These are phyloP conservation scores for Setaria italica DNA, from an alignment of 202 grass and related monocot genomes.

Conservation along the genomic window DNA sequence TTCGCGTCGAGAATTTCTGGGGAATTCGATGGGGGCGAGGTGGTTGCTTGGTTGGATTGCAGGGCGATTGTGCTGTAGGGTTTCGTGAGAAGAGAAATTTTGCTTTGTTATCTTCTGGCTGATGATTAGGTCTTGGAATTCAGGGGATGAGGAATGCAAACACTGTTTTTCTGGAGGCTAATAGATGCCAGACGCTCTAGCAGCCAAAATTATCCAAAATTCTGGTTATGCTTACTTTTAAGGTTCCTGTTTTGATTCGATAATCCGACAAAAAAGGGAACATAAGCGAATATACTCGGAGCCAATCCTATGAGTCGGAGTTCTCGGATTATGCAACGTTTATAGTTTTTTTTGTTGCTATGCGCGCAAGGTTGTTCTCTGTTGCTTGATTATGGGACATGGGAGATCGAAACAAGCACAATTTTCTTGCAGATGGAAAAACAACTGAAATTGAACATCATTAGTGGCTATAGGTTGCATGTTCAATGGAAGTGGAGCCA, in stretches of 20 bases:
- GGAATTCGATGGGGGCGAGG: not conserved
- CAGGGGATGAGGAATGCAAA: not conserved
- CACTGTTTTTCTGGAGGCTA: not conserved
- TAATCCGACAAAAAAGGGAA: not conserved
- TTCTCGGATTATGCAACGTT: not conserved
- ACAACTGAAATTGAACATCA: not conserved
- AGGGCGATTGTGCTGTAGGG: not conserved
- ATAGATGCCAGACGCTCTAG: not conserved
- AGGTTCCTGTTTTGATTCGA: not conserved
- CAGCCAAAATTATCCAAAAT: not conserved
- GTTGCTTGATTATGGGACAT: not conserved
- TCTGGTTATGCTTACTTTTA: not conserved
- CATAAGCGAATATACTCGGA: not conserved
- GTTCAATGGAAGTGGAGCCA: not conserved
- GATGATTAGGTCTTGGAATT: slow-evolving; percentile 20
- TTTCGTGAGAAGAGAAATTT: not conserved
- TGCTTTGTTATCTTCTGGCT: not conserved
- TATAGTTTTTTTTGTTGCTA: slow-evolving; percentile 10
- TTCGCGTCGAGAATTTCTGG: not conserved
- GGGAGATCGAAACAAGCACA: not conserved
- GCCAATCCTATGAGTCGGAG: not conserved
- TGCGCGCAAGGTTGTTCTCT: not conserved
- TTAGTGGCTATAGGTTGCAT: not conserved
- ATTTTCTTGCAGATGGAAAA: slow-evolving; percentile 23
- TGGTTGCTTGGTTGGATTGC: slow-evolving; percentile 5